Percentiles rank a stretch among this genome's conserved stretches.
These are phyloP conservation scores for Lachnellula occidentalis DNA, from an alignment of 2,329 filamentous ascomycete genomes.

Conservation along the genomic window DNA sequence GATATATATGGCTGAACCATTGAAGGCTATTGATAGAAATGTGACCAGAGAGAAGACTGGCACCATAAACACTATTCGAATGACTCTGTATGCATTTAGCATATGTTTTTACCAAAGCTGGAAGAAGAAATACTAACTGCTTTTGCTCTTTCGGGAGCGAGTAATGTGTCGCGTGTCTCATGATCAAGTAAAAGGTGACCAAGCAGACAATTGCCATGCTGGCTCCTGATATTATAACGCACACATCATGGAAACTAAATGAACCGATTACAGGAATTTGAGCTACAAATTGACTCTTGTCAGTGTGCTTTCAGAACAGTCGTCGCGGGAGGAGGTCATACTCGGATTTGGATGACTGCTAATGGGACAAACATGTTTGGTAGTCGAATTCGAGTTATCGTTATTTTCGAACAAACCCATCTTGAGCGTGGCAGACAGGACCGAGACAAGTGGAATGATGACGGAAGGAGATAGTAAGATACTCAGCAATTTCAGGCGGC, in stretches of 20 bases:
- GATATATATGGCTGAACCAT: slow-evolving; percentile 36
- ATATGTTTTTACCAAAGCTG: neutral
- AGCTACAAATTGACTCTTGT: neutral
- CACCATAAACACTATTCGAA: slow-evolving; percentile 38
- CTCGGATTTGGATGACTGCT: no score
- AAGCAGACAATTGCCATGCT: slow-evolving; percentile 7
- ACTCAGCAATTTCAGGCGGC: no score
- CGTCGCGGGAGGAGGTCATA: no score
- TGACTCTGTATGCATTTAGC: slow-evolving; percentile 27
- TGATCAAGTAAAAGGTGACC: slow-evolving; percentile 9
- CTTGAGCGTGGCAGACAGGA: no score
- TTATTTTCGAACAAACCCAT: no score
- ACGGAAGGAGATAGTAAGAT: no score
- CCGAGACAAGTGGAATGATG: no score
- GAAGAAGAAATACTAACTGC: slow-evolving; percentile 4
- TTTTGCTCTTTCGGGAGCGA: slow-evolving; percentile 13
- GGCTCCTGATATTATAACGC: slow-evolving; percentile 7
- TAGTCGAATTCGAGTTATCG: no score
- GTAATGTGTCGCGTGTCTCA: slow-evolving; percentile 13
- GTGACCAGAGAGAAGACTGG: slow-evolving; percentile 37
- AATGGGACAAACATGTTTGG: no score
- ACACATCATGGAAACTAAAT: slow-evolving; percentile 11
- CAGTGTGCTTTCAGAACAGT: no score
- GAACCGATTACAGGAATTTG: slow-evolving; percentile 5
- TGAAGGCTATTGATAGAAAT: slow-evolving; percentile 35